A percentile compares a stretch with the other conserved stretches of the same genome.
Evolutionary conservation across 2,329 filamentous ascomycete genomes (phyloP).

Genomic region (Chaetomium olivaceum): DNA sequence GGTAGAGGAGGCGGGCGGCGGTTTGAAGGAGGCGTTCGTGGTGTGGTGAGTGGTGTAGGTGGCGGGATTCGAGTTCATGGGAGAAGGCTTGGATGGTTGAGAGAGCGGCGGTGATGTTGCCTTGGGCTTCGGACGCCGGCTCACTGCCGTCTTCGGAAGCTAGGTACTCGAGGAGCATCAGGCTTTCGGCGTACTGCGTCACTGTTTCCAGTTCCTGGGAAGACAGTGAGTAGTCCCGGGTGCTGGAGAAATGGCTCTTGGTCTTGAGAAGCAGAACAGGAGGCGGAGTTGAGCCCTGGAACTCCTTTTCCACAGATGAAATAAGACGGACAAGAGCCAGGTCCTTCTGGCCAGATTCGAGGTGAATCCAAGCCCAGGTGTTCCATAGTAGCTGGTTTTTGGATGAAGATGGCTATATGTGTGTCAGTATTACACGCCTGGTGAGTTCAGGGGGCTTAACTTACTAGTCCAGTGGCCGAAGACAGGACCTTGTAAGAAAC

Average conservation of each 20-base stretch:
- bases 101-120: conserved; percentile 56
- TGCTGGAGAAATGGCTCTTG: conserved; percentile 53
- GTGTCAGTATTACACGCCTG: conserved; percentile 9
- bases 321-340: conserved; percentile 45
- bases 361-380: conserved; percentile 68
- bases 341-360: conserved; percentile 45
- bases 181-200: conserved; percentile 58
- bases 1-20: conserved; percentile 64
- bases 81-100: conserved; percentile 45
- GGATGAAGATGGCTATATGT: conserved; percentile 59
- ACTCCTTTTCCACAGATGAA: conserved; percentile 37
- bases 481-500: conserved; percentile 65
- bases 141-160: conserved; percentile 43
- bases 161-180: conserved; percentile 69
- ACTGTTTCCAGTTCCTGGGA: conserved; percentile 51
- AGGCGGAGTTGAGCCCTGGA: conserved; percentile 33
- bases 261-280: conserved; percentile 53
- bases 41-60: conserved; percentile 37
- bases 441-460: conserved; percentile 29
- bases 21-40: conserved; percentile 71
- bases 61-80: conserved; percentile 44
- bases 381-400: conserved; percentile 60
- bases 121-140: conserved; percentile 50
- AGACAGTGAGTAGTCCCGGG: conserved; percentile 58
- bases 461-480: conserved; percentile 56